Percentiles rank a stretch among this genome's conserved stretches.
Evolutionary conservation across 1,284 basidiomycete species (phyloP).

Genomic region (Polyporus tsugae): DNA sequence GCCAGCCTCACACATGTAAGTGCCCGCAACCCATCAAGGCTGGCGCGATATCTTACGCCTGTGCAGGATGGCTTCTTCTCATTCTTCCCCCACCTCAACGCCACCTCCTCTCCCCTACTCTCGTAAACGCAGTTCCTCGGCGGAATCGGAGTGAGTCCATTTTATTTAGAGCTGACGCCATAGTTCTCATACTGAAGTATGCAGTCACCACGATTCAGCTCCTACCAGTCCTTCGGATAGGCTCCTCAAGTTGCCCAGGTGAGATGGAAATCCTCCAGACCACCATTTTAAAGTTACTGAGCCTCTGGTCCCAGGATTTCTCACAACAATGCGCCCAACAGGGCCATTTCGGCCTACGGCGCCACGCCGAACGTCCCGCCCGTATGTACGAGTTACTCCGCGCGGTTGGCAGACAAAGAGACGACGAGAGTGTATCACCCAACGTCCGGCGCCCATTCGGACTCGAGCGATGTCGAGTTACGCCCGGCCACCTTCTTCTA

Average conservation of each 20-base stretch:
- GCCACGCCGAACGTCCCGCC: constrained; percentile 10
- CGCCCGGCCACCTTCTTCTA: neutral
- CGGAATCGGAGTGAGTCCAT: constrained; percentile 31
- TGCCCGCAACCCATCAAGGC: neutral
- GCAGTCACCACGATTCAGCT: constrained; percentile 9
- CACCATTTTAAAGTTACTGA: constrained; percentile 11
- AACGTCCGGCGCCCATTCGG: constrained; percentile 23
- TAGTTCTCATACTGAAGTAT: constrained; percentile 11
- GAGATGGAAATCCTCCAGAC: neutral
- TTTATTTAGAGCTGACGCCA: constrained; percentile 5
- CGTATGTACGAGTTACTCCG: neutral
- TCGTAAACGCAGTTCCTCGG: constrained; percentile 34
- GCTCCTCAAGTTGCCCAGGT: constrained; percentile 34
- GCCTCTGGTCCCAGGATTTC: constrained; percentile 15
- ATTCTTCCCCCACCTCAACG: constrained; percentile 16
- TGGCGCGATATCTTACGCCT: constrained; percentile 13
- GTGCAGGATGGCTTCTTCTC: constrained; percentile 14
- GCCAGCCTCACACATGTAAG: constrained; percentile 18
- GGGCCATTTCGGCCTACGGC: constrained; percentile 15
- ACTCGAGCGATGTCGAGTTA: constrained; percentile 24
- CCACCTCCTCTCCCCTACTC: constrained; percentile 17
- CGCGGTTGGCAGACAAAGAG: constrained; percentile 11
- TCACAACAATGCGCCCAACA: constrained; percentile 15
- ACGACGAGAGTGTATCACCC: constrained; percentile 14
- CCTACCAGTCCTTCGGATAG: constrained; percentile 32